phyloP scores from a whole-genome alignment of 768 basidiomycete genomes.

The Symmetrospora coprosmae region DNA sequence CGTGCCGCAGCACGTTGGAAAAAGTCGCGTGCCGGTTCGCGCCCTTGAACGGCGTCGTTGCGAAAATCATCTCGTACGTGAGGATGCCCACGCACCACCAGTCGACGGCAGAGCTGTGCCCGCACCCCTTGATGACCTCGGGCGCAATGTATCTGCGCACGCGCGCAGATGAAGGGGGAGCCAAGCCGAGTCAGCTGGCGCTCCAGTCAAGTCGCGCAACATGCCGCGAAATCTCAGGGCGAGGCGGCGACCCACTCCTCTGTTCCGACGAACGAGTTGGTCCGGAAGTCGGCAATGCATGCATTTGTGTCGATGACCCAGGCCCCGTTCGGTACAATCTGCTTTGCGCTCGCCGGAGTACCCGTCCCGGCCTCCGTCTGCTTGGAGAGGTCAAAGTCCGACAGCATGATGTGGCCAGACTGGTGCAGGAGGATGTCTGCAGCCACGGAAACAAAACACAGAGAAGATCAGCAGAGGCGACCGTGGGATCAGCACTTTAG shows the following conservation, averaged over 20 bases:
- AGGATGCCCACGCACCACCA: conserved; percentile 95
- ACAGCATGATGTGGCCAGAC: conserved; percentile 97
- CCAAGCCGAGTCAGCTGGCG: too few relatives aligned
- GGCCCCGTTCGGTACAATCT: conserved; percentile 74
- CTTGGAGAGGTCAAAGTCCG: conserved; percentile 97
- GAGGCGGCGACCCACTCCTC: conserved; percentile 52
- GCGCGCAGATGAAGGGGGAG: conserved; percentile 23
- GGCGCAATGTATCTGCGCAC: conserved; percentile 88
- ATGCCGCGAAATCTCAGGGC: neutral
- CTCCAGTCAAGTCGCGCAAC: too few relatives aligned
- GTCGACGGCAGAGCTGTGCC: conserved; percentile 95
- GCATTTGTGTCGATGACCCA: conserved; percentile 92
- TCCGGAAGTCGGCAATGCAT: conserved; percentile 92
- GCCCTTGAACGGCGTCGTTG: conserved; percentile 98
- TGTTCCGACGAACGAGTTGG: conserved; percentile 93
- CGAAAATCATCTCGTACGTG: conserved; percentile 90
- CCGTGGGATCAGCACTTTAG: conserved; percentile 37
- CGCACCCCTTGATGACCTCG: conserved; percentile 90
- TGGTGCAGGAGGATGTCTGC: conserved; percentile 92
- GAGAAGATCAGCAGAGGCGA: neutral
- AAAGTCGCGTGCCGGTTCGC: conserved; percentile 87
- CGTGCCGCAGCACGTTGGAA: conserved; percentile 75
- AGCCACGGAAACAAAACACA: too few relatives aligned
- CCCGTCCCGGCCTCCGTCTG: conserved; percentile 68
- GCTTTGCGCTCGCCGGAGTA: conserved; percentile 69